phyloP scores from a whole-genome alignment of 106 monocot species.

The Cymbidium sinense region DNA sequence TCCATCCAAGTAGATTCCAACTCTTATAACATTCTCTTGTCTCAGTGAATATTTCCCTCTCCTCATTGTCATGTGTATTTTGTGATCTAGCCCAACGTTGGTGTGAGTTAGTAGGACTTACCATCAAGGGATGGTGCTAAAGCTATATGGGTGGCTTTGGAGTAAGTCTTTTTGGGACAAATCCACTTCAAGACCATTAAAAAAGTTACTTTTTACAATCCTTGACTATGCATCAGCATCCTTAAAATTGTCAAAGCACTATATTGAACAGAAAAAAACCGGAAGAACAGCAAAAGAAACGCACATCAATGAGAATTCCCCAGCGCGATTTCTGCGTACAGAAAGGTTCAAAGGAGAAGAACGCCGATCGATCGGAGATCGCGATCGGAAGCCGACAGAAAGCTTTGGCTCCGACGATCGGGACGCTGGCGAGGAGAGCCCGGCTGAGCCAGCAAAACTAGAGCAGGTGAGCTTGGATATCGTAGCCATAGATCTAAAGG shows the following conservation, averaged over 20 bases:
- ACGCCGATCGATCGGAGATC: not conserved
- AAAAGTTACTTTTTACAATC: not conserved
- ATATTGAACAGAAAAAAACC: not conserved
- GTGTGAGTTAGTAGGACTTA: no score
- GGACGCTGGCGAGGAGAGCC: not conserved
- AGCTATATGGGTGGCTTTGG: no score
- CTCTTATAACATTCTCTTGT: no score
- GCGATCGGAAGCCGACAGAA: constrained; percentile 10
- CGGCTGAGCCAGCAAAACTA: constrained; percentile 14
- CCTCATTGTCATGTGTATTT: no score
- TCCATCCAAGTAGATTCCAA: no score
- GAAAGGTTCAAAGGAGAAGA: constrained; percentile 25
- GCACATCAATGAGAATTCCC: constrained; percentile 36
- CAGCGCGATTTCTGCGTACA: constrained; percentile 20
- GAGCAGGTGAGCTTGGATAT: constrained; percentile 47
- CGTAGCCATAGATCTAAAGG: constrained; percentile 36
- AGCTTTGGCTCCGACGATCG: constrained; percentile 28
- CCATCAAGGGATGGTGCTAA: no score
- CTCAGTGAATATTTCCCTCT: no score
- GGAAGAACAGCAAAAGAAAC: constrained; percentile 2
- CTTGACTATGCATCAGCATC: not conserved
- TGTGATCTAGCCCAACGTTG: no score
- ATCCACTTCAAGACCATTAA: not conserved
- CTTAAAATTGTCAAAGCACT: not conserved
- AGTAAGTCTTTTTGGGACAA: no score